phyloP scores from a whole-genome alignment of 2,329 filamentous ascomycete genomes.

The Penicillium aurantiogriseum region DNA sequence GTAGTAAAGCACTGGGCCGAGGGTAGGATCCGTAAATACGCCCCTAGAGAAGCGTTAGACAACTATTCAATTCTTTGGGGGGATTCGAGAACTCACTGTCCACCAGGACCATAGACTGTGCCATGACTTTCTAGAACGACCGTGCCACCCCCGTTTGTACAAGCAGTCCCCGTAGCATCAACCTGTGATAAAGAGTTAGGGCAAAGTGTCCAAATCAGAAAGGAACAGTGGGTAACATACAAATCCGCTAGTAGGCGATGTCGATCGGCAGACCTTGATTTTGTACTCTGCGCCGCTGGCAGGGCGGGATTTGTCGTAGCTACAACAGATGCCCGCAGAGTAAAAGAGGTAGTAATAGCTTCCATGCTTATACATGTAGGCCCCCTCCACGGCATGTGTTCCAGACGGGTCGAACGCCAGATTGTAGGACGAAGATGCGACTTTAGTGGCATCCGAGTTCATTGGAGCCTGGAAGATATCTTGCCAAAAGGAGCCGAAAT shows the following conservation, averaged over 20 bases:
- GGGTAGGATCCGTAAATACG: slow-evolving; percentile 31
- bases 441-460: slow-evolving; percentile 32
- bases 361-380: slow-evolving; percentile 56
- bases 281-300: slow-evolving; percentile 62
- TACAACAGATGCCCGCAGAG: slow-evolving; percentile 60
- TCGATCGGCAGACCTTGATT: slow-evolving; percentile 63
- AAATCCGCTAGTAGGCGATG: slow-evolving; percentile 53
- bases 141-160: slow-evolving; percentile 59
- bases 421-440: slow-evolving; percentile 43
- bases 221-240: slow-evolving; percentile 32
- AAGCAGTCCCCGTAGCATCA: slow-evolving; percentile 55
- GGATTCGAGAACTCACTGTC: slow-evolving; percentile 52
- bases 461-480: slow-evolving; percentile 62
- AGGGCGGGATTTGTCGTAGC: slow-evolving; percentile 53
- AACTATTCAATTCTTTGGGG: not conserved
- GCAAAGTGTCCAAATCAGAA: not conserved
- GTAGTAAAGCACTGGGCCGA: slow-evolving; percentile 61
- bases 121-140: slow-evolving; percentile 60
- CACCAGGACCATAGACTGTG: slow-evolving; percentile 64
- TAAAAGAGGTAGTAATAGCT: slow-evolving; percentile 66
- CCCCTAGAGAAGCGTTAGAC: slow-evolving; percentile 25
- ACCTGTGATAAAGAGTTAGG: slow-evolving; percentile 26
- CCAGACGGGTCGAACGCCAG: slow-evolving; percentile 55
- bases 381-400: slow-evolving; percentile 56
- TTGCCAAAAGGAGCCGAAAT: slow-evolving; percentile 68